Conservation (phyloP, 2,329 filamentous ascomycete species). For the Microdochium trichocladiopsis region DNA sequence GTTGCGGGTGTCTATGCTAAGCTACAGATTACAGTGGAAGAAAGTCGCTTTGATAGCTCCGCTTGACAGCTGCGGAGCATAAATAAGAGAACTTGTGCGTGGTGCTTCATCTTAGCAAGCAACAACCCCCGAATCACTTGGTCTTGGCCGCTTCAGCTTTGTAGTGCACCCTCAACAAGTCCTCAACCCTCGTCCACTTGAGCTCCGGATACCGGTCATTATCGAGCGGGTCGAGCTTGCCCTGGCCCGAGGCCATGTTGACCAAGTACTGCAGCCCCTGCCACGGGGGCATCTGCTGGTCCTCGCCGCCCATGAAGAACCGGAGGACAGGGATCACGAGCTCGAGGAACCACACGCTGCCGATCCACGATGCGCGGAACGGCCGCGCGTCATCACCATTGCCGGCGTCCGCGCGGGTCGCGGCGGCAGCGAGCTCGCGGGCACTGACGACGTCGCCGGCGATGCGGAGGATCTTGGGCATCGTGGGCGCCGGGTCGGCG, state of each 20-base stretch:
- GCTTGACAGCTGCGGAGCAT: no score
- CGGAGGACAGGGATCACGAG: conserved; percentile 4
- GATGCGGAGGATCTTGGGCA: conserved; percentile 10
- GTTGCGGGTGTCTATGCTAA: no score
- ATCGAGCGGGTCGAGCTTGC: conserved; percentile 8
- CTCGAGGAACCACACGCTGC: conserved; percentile 6
- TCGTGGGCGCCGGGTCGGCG: conserved; percentile 7
- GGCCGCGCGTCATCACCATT: neutral
- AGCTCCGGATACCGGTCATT: conserved; percentile 9
- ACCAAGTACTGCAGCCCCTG: conserved; percentile 11
- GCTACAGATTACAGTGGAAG: no score
- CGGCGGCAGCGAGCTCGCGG: conserved; percentile 5
- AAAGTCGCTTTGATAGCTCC: no score
- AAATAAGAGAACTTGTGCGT: no score
- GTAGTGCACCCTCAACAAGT: conserved; percentile 6
- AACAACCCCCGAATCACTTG: no score
- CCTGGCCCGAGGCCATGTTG: conserved; percentile 9
- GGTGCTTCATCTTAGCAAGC: no score
- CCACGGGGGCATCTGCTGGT: conserved; percentile 8
- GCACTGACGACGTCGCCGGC: conserved; percentile 6
- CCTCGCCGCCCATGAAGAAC: conserved; percentile 5
- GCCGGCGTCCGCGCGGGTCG: conserved; percentile 1
- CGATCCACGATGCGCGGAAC: conserved; percentile 3
- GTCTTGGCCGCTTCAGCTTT: no score
- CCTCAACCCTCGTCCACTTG: conserved; percentile 7